A percentile compares a stretch with the other conserved stretches of the same genome.
These are phyloP conservation scores for Camellia lanceoleosa DNA, from an alignment of 148 eudicot species.

Conservation along the genomic window DNA sequence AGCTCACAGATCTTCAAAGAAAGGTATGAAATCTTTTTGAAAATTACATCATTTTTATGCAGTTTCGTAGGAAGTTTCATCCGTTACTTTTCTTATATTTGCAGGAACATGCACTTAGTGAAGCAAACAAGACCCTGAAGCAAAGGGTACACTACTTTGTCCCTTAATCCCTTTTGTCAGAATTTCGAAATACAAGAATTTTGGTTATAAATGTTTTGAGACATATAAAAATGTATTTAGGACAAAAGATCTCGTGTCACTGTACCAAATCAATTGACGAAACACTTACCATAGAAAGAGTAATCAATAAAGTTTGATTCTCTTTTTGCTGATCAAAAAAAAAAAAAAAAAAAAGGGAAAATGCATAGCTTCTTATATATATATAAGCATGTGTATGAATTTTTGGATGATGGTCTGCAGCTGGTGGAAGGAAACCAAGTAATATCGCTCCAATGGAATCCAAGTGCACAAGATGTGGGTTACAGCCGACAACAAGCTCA, in stretches of 20 bases:
- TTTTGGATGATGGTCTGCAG: constrained; percentile 31
- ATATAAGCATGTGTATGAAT: neutral
- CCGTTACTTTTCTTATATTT: neutral
- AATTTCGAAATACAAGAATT: too few species aligned
- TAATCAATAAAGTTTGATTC: too few species aligned
- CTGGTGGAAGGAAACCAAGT: constrained; percentile 69
- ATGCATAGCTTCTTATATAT: neutral
- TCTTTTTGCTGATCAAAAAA: too few species aligned
- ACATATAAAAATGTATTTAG: too few species aligned
- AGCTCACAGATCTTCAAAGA: constrained; percentile 74
- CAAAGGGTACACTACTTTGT: constrained; percentile 50
- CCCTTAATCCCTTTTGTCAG: too few species aligned
- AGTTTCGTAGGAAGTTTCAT: neutral
- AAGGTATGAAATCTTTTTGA: constrained; percentile 41
- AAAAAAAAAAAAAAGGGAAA: too few species aligned
- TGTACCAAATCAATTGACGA: too few species aligned
- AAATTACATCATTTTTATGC: neutral
- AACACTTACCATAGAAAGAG: too few species aligned
- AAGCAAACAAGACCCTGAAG: constrained; percentile 68
- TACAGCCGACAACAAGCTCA: constrained; percentile 57
- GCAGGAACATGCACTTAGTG: constrained; percentile 77
- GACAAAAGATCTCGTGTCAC: too few species aligned
- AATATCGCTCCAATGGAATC: constrained; percentile 59
- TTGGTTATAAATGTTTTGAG: too few species aligned
- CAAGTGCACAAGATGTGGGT: constrained; percentile 53